A percentile compares a stretch with the other conserved stretches of the same genome.
Evolutionary conservation across 2,329 filamentous ascomycete genomes (phyloP).

Genomic region (Curvularia hawaiiensis): DNA sequence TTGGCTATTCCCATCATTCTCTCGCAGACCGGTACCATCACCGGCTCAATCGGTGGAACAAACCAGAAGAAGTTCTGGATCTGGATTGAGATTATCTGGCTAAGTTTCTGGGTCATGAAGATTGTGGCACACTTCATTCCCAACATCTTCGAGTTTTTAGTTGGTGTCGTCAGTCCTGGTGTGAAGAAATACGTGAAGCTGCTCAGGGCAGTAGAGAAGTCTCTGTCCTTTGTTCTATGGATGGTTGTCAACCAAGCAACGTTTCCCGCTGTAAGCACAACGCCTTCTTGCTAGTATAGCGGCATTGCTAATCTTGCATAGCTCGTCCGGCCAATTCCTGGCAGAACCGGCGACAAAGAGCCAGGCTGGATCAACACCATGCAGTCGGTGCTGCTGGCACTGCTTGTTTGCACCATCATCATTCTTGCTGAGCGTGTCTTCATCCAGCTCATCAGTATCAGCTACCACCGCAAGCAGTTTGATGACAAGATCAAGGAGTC

Average conservation of each 20-base stretch:
- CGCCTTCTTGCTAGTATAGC: no score
- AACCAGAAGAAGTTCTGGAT: conserved; percentile 66
- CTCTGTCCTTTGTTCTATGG: conserved; percentile 66
- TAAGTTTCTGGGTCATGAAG: conserved; percentile 67
- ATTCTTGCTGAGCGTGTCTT: conserved; percentile 78
- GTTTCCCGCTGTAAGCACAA: conserved; percentile 53
- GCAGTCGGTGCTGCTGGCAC: conserved; percentile 68
- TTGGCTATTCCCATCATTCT: conserved; percentile 68
- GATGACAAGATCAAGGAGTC: conserved; percentile 83
- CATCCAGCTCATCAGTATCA: conserved; percentile 82
- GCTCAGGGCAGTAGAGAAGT: conserved; percentile 63
- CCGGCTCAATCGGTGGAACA: conserved; percentile 59
- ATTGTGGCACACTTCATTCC: conserved; percentile 64
- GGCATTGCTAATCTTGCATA: not conserved
- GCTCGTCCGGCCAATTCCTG: conserved; percentile 22
- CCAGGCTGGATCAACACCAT: conserved; percentile 61
- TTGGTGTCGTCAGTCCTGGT: conserved; percentile 67
- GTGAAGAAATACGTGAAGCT: conserved; percentile 68
- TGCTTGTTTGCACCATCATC: conserved; percentile 70
- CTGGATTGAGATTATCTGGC: conserved; percentile 69
- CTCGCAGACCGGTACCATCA: conserved; percentile 54
- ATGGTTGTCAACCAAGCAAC: conserved; percentile 64
- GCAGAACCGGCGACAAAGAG: conserved; percentile 3
- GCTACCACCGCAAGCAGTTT: conserved; percentile 85
- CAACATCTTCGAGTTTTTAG: conserved; percentile 63